A percentile compares a stretch with the other conserved stretches of the same genome.
phyloP scores from a whole-genome alignment of 495 filamentous ascomycete species.

The Podospora appendiculata region DNA sequence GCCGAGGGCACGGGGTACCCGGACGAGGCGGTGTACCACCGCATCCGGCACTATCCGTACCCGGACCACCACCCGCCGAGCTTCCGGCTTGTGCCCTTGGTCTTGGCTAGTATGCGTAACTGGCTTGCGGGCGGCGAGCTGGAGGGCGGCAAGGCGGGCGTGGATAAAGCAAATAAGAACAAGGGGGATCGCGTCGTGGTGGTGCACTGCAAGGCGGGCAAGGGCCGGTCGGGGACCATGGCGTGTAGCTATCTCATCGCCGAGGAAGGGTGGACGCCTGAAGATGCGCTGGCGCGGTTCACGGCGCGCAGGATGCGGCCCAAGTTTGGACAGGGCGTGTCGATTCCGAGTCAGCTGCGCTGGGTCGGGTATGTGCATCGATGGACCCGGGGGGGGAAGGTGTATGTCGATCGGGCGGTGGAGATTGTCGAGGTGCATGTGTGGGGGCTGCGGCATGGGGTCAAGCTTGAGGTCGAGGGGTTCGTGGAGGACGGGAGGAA shows the following conservation, averaged over 20 bases:
- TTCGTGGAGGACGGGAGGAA: constrained; percentile 80
- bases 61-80: constrained; percentile 97
- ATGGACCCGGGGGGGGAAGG: constrained; percentile 66
- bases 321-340: constrained; percentile 83
- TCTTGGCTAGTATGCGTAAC: constrained; percentile 84
- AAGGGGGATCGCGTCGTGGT: constrained; percentile 62
- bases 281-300: constrained; percentile 73
- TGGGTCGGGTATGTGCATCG: constrained; percentile 87
- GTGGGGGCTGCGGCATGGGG: constrained; percentile 82
- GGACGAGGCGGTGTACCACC: constrained; percentile 74
- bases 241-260: constrained; percentile 82
- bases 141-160: constrained; percentile 9
- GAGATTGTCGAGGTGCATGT: constrained; percentile 85
- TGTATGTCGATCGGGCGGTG: constrained; percentile 73
- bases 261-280: constrained; percentile 76
- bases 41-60: constrained; percentile 87
- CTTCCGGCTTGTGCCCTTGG: constrained; percentile 75
- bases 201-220: constrained; percentile 96
- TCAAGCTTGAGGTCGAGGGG: constrained; percentile 79
- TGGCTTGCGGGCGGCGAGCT: constrained; percentile 60
- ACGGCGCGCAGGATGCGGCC: constrained; percentile 83
- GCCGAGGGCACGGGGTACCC: constrained; percentile 95
- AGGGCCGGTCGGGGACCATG: constrained; percentile 87
- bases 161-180: constrained; percentile 7
- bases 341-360: constrained; percentile 82